Base-by-base conservation (phyloP, 768 basidiomycete species). In the Lactarius psammicola region DNA sequence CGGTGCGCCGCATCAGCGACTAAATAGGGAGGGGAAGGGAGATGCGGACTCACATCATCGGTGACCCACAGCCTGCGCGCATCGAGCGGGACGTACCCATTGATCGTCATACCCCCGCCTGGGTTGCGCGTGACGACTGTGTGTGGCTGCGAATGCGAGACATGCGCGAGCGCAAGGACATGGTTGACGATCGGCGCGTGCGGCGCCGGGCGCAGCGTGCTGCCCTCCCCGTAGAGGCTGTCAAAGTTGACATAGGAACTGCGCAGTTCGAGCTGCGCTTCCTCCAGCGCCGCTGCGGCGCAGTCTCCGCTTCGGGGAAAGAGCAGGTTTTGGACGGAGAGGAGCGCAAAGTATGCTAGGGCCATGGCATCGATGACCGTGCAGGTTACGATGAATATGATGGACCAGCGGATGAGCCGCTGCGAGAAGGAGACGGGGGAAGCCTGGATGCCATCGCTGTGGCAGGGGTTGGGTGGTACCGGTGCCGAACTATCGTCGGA, bases 201-300 rank as follows among this genome's bases (percentile, higher is more conserved):
- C 7, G 31, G 61, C 33, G 61, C 13, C n/a, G 61, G 31, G 36
- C 59, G 59, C 7, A 49, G 23, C 46, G 31, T 23, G 17, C 61
- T 33, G 23, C 34, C n/a, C 31, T 54, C 36, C 10, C 61, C 51
- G 36, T 62, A 62, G 33, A 62, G 20, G 15, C 20, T 23, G 34
- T 62, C 61, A 15, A 62, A 62, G 31, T 38, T 30, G 36, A 62
- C 30, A 34, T 62, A 62, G n/a, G 61, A 38, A 51, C 61, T 62
- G 26, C 51, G 44, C 31, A 62, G 46, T 53, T 53, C 23, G 13
- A 55, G 36, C 13, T 31, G 30, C 11, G 30, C 18, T 20, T 46
- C 20, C 3, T n/a, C 31, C 15, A 7, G n/a, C 18, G 15, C 28
- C 7, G 46, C 26, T 20, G 33, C 15, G n/a, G 26, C 23, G 51